Conservation (phyloP, 2,329 filamentous ascomycete genomes). For the Furcasterigmium sp. region DNA sequence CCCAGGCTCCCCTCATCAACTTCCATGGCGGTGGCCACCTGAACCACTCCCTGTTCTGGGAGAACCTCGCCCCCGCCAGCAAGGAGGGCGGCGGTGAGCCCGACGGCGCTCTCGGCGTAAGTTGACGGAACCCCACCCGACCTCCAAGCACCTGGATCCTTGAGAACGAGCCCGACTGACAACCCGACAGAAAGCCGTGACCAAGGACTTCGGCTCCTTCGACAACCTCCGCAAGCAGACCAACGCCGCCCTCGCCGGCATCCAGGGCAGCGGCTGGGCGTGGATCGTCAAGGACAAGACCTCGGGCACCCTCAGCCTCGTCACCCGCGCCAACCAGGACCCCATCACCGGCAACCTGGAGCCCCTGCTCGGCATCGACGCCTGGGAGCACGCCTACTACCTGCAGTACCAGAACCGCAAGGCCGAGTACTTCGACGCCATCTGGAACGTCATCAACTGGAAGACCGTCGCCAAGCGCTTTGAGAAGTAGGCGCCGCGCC, state of each 20-base stretch:
- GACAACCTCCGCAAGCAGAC: constrained; percentile 61
- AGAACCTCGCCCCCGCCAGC: constrained; percentile 66
- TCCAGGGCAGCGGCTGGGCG: constrained; percentile 87
- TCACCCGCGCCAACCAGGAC: constrained; percentile 81
- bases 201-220: constrained; percentile 62
- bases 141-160: neutral
- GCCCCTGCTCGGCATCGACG: constrained; percentile 84
- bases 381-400: constrained; percentile 96
- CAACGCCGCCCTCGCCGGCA: constrained; percentile 62
- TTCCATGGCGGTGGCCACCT: constrained; percentile 84
- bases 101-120: constrained; percentile 53
- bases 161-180: neutral
- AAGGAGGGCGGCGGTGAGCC: constrained; percentile 58
- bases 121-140: too few relatives aligned
- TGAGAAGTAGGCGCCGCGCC: constrained; percentile 35
- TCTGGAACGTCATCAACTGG: constrained; percentile 97
- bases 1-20: constrained; percentile 54
- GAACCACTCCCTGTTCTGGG: constrained; percentile 86
- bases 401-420: constrained; percentile 96
- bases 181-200: constrained; percentile 46
- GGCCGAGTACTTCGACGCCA: constrained; percentile 88
- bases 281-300: constrained; percentile 75
- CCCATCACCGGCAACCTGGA: constrained; percentile 78
- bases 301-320: constrained; percentile 56
- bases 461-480: constrained; percentile 79